Percentiles rank a stretch among this genome's conserved stretches.
Conservation (phyloP, 768 basidiomycete species). For the Amanita fuliginea region DNA sequence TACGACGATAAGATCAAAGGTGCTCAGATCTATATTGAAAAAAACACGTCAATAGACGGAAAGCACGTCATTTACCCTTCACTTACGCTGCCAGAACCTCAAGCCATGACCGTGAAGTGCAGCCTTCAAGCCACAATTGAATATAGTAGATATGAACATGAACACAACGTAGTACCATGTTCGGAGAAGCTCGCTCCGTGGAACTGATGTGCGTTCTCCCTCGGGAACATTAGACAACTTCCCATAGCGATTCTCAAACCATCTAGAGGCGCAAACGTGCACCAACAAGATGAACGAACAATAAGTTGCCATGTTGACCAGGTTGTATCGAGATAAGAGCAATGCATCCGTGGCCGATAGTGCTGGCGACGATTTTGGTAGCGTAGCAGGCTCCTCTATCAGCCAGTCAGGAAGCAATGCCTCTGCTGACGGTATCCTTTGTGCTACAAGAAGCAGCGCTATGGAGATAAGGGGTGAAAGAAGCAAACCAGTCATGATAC, state of each 20-base stretch:
- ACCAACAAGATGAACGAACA: constrained; percentile 71
- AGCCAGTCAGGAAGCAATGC: constrained; percentile 58
- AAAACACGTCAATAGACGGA: background rate
- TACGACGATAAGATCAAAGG: constrained; percentile 61
- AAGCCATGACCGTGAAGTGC: constrained; percentile 29
- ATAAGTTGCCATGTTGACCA: constrained; percentile 71
- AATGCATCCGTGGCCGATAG: constrained; percentile 43
- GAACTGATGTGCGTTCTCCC: constrained; percentile 66
- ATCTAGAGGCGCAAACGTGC: constrained; percentile 72
- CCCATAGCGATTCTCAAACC: constrained; percentile 48
- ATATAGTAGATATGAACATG: constrained; percentile 39
- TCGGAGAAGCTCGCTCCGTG: constrained; percentile 57
- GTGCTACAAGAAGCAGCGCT: constrained; percentile 44
- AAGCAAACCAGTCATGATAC: constrained; percentile 74
- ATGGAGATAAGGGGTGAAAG: constrained; percentile 73
- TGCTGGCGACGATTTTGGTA: constrained; percentile 30
- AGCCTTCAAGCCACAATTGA: constrained; percentile 38
- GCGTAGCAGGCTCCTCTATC: constrained; percentile 59
- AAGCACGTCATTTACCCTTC: background rate
- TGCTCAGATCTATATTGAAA: constrained; percentile 75
- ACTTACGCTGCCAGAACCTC: constrained; percentile 66
- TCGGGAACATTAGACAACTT: constrained; percentile 32
- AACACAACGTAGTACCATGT: constrained; percentile 58
- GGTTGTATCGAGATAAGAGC: constrained; percentile 57
- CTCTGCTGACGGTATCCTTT: constrained; percentile 15